A percentile compares a stretch with the other conserved stretches of the same genome.
Conservation (phyloP, 139 green algal genomes). For the Axilococcus clingmanii region DNA sequence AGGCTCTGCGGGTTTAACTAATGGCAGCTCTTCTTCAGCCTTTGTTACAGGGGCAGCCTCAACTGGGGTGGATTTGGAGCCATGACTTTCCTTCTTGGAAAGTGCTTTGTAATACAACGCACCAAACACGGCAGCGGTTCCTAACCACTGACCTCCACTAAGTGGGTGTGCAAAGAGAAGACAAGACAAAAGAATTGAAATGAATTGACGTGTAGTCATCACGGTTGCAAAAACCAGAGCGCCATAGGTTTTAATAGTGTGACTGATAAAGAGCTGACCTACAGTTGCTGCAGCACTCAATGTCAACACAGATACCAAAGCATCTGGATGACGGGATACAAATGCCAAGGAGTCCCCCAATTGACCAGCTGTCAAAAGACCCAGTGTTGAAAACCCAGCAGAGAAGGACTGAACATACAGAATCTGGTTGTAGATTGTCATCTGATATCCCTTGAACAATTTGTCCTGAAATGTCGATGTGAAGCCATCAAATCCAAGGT, state of each 20-base stretch:
- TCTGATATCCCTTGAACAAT: conserved; percentile 89
- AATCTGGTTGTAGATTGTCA: conserved; percentile 92
- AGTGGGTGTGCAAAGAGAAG: conserved; percentile 79
- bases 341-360: conserved; percentile 50
- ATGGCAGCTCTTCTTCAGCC: conserved; percentile 12
- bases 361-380: conserved; percentile 43
- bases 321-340: conserved; percentile 40
- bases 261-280: conserved; percentile 72
- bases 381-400: conserved; percentile 35
- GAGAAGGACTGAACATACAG: conserved; percentile 67
- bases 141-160: conserved; percentile 46
- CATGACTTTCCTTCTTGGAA: conserved; percentile 3
- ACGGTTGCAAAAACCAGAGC: conserved; percentile 84
- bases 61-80: background rate
- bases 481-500: conserved; percentile 95
- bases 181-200: conserved; percentile 84
- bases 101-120: conserved; percentile 50
- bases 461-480: conserved; percentile 96
- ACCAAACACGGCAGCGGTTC: conserved; percentile 46
- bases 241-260: conserved; percentile 70
- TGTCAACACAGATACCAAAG: conserved; percentile 36
- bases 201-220: conserved; percentile 90
- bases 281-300: conserved; percentile 47
- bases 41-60: background rate
- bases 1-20: background rate